Base-by-base conservation (phyloP, 2,329 filamentous ascomycete species). In the Ophiostoma quercus region DNA sequence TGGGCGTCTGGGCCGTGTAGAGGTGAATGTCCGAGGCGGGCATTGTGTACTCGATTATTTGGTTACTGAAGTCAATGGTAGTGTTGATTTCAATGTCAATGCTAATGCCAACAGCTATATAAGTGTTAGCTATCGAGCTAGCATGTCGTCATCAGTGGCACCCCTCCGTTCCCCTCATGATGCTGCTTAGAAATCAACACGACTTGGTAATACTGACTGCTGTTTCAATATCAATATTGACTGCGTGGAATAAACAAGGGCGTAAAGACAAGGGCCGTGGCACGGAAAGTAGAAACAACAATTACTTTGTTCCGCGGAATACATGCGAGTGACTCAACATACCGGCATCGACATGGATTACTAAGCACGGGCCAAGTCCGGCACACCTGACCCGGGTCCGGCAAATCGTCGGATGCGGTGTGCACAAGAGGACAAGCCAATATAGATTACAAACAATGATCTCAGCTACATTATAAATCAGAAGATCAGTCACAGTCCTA, bases 1-100 rank as follows among this genome's bases (percentile, higher is more conserved):
- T 97, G 65, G 94, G 92, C 68, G 94, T 97, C 76, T 88, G 85
- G 14, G 86, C 84, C 14, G 92, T 96, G 82, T 95, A 96, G 39
- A 96, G 86, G 62, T 88, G 90, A 75, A 96, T 92, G 74, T 91
- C 83, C 6, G 90, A 83, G 79, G 80, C n/a, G 6, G 51, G 77
- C 69, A 62, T 62, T 9, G 51, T 29, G 25, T 1, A 2, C 1
- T 25, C 2, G 51, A 34, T 34, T 34, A 8, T 34, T 3, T 2
- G 3, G 5, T 34, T 34, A 34, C 25, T 29, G 25, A 29, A 29
- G 25, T 2, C 2, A 29, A 29, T 29, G 25, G 25, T 29, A 29
- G 2, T 29, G 25, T 2, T 2, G 25, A 29, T 29, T 29, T 29
- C 25, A n/a, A n/a, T n/a, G n/a, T n/a, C n/a, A n/a, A 29, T 29